A percentile compares a stretch with the other conserved stretches of the same genome.
Conservation (phyloP, 1,284 basidiomycete genomes). For the Entoloma clypeatum region DNA sequence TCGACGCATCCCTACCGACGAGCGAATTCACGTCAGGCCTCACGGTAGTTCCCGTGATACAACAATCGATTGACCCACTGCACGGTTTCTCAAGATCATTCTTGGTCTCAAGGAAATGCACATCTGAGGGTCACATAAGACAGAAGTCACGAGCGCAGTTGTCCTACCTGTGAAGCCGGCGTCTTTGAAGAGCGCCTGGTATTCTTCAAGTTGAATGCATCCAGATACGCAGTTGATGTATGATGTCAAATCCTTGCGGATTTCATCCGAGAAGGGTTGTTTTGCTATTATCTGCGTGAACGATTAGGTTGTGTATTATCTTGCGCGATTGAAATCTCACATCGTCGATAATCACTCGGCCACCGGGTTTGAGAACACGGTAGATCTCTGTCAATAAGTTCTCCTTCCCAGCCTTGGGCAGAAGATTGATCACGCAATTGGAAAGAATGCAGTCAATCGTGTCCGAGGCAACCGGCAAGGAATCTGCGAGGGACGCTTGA, state of each 20-base stretch:
- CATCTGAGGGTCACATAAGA: constrained; percentile 27
- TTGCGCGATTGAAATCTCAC: constrained; percentile 22
- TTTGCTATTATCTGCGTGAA: constrained; percentile 40
- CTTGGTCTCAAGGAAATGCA: constrained; percentile 35
- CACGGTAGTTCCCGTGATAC: neutral
- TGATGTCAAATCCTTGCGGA: constrained; percentile 36
- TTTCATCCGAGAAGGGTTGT: constrained; percentile 35
- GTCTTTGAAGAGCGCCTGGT: constrained; percentile 31
- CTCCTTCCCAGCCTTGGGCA: constrained; percentile 39
- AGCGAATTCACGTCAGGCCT: constrained; percentile 37
- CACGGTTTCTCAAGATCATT: constrained; percentile 34
- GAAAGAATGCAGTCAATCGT: constrained; percentile 51
- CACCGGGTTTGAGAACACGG: constrained; percentile 48
- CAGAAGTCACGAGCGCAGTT: neutral
- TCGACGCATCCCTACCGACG: constrained; percentile 31
- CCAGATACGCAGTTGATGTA: constrained; percentile 45
- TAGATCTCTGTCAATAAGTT: constrained; percentile 39
- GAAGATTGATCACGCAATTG: constrained; percentile 52
- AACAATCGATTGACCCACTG: constrained; percentile 2
- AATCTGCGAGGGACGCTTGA: constrained; percentile 36
- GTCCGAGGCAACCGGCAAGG: constrained; percentile 42
- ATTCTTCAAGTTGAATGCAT: constrained; percentile 36
- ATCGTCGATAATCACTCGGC: constrained; percentile 41
- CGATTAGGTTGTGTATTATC: constrained; percentile 18
- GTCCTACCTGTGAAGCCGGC: constrained; percentile 41